Base-by-base conservation (phyloP, 176 grass and related monocot species). In the Olyra latifolia region DNA sequence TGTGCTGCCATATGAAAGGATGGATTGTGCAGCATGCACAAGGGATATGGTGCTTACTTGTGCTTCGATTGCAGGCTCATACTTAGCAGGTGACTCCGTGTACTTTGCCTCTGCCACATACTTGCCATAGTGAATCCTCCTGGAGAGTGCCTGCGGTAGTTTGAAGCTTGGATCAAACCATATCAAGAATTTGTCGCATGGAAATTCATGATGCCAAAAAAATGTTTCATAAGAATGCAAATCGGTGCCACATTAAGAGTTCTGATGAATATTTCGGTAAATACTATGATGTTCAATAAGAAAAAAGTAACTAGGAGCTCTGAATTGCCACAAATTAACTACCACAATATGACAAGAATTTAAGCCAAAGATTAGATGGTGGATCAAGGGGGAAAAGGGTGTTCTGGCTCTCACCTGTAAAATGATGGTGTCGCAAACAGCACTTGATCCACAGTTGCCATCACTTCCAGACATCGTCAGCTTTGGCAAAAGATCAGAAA, bases 121-220 rank as follows among this genome's bases (percentile, higher is more conserved):
- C 69, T 92, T 92, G 20, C 90, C 86, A 50, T 89, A 89, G 74
- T 92, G 90, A 54, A 89, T 92, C 88, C 90, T 92, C 57, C 89
- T 89, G n/a, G 86, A 92, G 58, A 92, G 86, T 76, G 74, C 90
- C 83, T 92, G 74, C 52, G 72, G 56, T 25, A 40, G 22, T 80
- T 64, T 28, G 35, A 50, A 38, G 48, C 38, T 73, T 4, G 39
- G 17, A 22, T 1, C 47, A 71, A 71, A 49, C 7, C 44, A 49
- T 71, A 14, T 17, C 43, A 70, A 27, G 23, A 47, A 14, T 47
- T 65, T 64, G 32, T 35, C 32, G 29, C 60, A 23, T 4, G 10
- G 30, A 67, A 10, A 35, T 70, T 46, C 66, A 7, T 46, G 22
- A 16, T 10, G 41, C 12, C 41, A 47, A 70, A 70, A 70, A 70